Evolutionary conservation across 2,329 filamentous ascomycete genomes (phyloP), one percentile per base, ranked within the genome.

Genomic region (Knufia petricola): DNA sequence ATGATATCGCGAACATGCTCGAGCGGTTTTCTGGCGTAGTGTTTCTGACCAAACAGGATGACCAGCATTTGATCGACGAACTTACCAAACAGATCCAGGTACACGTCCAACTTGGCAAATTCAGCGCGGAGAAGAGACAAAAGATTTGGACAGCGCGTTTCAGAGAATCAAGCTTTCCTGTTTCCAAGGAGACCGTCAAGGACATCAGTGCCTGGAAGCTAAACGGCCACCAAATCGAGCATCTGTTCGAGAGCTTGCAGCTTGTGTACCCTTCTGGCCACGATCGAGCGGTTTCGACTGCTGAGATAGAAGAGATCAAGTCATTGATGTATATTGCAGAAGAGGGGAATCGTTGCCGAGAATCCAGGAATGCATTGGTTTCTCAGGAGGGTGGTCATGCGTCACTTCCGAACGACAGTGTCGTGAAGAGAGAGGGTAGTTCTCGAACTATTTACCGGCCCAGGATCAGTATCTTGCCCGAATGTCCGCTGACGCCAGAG

Each of bases 161-260:
- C 15, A 28, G 36, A 19, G 44, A 24, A 26, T 28, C 15, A 13
- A 34, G 19, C 28, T 23, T 37, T 12, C 19, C 15, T 10, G 12
- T 46, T n/a, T 15, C 28, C 17, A 30, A 46, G 12, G 19, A 17
- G 4, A 13, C 17, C 28, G 21, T 46, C 42, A 46, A 21, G 17
- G 26, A 23, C n/a, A 38, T 47, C 19, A 47, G 44, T 28, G 19
- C 20, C 19, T 47, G 44, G 44, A 15, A 47, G 13, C 21, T 47
- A 34, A 47, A 47, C 28, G 44, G 44, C 3, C 44, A 47, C 36
- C 32, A 39, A 30, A 47, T 47, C 34, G 13, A 12, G 15, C 44
- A 47, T 47, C 15, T 47, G 34, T 39, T 38, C 32, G 13, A 47
- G 24, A 47, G 28, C 17, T 10, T 47, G n/a, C 23, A 12, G 7